A percentile compares a stretch with the other conserved stretches of the same genome.
Evolutionary conservation across 306 rosid species (phyloP).

Genomic region (Quercus aquifolioides): DNA sequence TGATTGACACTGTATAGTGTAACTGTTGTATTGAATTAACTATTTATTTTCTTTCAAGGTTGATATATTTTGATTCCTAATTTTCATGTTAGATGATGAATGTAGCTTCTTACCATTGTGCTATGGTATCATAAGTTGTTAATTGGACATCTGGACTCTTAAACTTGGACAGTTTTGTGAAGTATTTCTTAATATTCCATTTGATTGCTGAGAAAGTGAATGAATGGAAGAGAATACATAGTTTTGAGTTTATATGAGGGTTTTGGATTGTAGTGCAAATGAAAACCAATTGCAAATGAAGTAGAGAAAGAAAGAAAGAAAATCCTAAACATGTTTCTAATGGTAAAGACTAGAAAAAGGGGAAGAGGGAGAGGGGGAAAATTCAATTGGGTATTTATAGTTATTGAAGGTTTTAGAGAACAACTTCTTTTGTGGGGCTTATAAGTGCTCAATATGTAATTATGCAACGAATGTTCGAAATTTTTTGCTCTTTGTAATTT

Average conservation of each 20-base stretch:
- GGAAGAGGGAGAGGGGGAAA: neutral
- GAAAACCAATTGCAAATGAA: neutral
- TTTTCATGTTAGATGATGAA: neutral
- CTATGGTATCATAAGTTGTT: neutral
- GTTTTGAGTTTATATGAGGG: neutral
- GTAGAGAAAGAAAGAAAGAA: neutral
- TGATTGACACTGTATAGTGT: neutral
- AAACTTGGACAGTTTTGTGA: neutral
- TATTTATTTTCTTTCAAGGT: neutral
- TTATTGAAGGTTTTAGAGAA: neutral
- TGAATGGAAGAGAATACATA: neutral
- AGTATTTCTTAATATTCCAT: neutral
- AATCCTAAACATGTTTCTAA: neutral
- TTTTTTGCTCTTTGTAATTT: neutral
- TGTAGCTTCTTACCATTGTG: neutral
- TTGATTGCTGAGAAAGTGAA: constrained; percentile 18
- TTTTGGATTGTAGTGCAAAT: neutral
- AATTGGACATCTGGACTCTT: neutral
- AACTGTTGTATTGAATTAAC: constrained; percentile 19
- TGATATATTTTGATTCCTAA: neutral
- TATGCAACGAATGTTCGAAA: neutral
- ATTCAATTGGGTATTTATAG: neutral
- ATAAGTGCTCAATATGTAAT: neutral
- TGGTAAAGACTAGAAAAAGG: neutral
- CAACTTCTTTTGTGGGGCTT: neutral